Evolutionary conservation across 2,329 filamentous ascomycete species (phyloP).

Genomic region (Nannizzia gypsea): DNA sequence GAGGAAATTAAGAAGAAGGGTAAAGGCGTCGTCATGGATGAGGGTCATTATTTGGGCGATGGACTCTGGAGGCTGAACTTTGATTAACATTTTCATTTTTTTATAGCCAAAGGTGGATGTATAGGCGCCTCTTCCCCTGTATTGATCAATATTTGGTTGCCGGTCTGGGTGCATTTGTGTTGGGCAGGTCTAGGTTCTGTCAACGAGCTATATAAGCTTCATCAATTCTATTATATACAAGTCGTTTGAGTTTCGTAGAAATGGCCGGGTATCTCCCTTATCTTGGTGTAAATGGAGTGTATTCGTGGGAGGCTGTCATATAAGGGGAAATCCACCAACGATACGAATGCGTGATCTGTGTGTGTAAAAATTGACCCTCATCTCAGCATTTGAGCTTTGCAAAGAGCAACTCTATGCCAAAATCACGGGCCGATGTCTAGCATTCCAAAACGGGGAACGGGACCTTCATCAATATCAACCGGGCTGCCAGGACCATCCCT

Average conservation of each 20-base stretch:
- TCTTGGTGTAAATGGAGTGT: background rate
- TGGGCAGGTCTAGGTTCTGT: background rate
- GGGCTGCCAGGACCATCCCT: background rate
- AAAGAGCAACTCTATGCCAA: no score
- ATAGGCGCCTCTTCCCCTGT: background rate
- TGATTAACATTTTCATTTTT: constrained; percentile 28
- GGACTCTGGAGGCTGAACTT: constrained; percentile 70
- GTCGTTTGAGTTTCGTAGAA: background rate
- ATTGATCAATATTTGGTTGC: background rate
- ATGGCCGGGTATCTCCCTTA: background rate
- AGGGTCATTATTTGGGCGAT: constrained; percentile 87
- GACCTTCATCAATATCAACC: background rate
- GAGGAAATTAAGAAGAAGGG: constrained; percentile 87
- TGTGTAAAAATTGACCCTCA: no score
- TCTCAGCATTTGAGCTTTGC: no score
- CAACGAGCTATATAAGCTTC: background rate
- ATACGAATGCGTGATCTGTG: no score
- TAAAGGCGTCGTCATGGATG: constrained; percentile 88
- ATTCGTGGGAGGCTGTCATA: no score
- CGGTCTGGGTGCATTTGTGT: background rate
- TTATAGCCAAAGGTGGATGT: background rate
- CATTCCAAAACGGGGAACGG: constrained; percentile 1
- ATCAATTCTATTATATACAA: background rate
- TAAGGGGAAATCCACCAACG: no score
- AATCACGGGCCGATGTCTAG: background rate